These are phyloP conservation scores for Aspergillus udagawae DNA, from an alignment of 2,329 filamentous ascomycete genomes.

Conservation along the genomic window DNA sequence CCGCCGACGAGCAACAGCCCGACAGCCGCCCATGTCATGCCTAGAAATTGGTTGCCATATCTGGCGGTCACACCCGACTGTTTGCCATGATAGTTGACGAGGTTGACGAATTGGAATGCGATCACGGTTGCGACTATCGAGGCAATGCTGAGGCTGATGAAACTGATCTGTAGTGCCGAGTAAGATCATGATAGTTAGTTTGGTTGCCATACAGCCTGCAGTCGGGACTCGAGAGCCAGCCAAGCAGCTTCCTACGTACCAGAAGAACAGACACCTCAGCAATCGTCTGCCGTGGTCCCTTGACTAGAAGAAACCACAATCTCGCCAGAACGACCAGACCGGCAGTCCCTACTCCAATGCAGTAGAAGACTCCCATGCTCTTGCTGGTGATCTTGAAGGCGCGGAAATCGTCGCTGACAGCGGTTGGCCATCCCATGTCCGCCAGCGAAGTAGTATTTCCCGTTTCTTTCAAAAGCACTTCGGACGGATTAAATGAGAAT, in stretches of 20 bases:
- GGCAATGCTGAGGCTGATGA: constrained; percentile 61
- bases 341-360: constrained; percentile 52
- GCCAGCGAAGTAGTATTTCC: constrained; percentile 47
- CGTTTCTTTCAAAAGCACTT: constrained; percentile 48
- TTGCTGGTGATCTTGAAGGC: constrained; percentile 48
- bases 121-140: constrained; percentile 70
- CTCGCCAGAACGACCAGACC: constrained; percentile 49
- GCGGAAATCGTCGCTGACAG: constrained; percentile 52
- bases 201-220: not conserved
- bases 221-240: not conserved
- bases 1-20: constrained; percentile 28
- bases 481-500: constrained; percentile 55
- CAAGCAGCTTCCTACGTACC: constrained; percentile 25
- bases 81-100: constrained; percentile 53
- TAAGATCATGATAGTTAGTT: not conserved
- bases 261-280: constrained; percentile 49
- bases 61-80: constrained; percentile 47
- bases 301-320: constrained; percentile 42
- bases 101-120: constrained; percentile 49
- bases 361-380: constrained; percentile 57
- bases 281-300: constrained; percentile 45
- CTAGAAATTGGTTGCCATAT: constrained; percentile 53
- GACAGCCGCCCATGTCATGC: constrained; percentile 57
- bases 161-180: constrained; percentile 41
- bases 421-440: constrained; percentile 54